Base-by-base conservation (phyloP, 768 basidiomycete genomes). In the Sutorius australiensis region DNA sequence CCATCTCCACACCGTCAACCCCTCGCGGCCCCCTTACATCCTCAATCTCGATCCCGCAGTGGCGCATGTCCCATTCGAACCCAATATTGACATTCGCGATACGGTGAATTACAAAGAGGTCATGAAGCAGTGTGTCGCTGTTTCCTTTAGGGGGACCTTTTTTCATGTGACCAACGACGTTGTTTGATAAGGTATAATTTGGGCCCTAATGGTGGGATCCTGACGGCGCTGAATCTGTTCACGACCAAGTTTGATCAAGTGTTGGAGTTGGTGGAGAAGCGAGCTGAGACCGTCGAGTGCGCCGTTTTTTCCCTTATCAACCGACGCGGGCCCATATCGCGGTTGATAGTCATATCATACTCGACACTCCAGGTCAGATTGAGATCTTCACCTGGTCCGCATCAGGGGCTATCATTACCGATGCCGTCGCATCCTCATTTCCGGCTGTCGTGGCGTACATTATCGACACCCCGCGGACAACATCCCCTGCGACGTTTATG, bases 371-470 rank as follows among this genome's bases (percentile, higher is more conserved):
- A 6, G 97, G 97, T 5, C 97, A 99, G 72, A 99, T 99, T 63
- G 97, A 99, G 72, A 99, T 98, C 59, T 99, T 99, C 67, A 99
- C 97, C 46, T 99, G 97, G 97, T 98, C 95, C 0, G 97, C 97
- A 2, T 98, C 95, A 42, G 97, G 97, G 5, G 87, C 95, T 11
- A 99, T 99, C 65, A 98, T 99, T 62, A 99, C 97, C 38, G 95
- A 98, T 66, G 92, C 97, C 16, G 78, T 99, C 38, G 97, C 97
- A 1, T 90, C 92, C 3, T 83, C 94, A 0, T 75, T 98, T 52
- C 97, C 97, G 6, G 87, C 97, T 2, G 92, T 95, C 32, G 85
- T 99, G 33, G 97, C 97, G 14, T 99, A 98, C 66, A 81, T 99
- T 55, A 92, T 99, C 60, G 97, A 99, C 70, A 99, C 97, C 4